A percentile compares a stretch with the other conserved stretches of the same genome.
Evolutionary conservation across 331 rosid species (phyloP).

Genomic region (Malus hybrid): DNA sequence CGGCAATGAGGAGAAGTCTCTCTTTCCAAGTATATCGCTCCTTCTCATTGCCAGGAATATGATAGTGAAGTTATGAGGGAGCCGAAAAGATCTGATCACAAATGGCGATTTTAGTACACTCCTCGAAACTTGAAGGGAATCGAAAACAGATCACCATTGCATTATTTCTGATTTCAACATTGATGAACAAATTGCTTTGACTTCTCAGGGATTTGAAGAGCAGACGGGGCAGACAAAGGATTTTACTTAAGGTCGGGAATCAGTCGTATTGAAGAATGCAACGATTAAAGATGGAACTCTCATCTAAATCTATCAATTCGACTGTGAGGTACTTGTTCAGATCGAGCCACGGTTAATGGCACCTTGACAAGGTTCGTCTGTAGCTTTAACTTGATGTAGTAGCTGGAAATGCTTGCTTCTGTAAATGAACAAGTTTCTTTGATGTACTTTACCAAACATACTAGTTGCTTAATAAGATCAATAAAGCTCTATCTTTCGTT

Average conservation of each 20-base stretch:
- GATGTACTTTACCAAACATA: not conserved
- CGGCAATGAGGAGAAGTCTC: no score
- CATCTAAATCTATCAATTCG: conserved; percentile 26
- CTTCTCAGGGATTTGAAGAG: conserved; percentile 80
- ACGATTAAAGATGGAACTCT: conserved; percentile 68
- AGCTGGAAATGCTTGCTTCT: not conserved
- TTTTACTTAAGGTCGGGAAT: conserved; percentile 74
- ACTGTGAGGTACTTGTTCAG: not conserved
- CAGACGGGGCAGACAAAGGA: conserved; percentile 63
- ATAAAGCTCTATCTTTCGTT: not conserved
- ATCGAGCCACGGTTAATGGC: not conserved
- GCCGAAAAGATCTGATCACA: conserved; percentile 21
- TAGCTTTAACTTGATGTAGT: not conserved
- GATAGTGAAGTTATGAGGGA: no score
- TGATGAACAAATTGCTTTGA: conserved; percentile 9
- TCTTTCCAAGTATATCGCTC: no score
- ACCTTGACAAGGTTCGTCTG: conserved; percentile 3
- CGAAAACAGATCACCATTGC: not conserved
- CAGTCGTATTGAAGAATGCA: conserved; percentile 59
- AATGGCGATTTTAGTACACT: conserved; percentile 58
- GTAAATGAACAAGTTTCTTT: conserved; percentile 6
- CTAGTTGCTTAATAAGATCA: not conserved
- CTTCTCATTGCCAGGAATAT: no score
- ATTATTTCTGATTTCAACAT: not conserved
- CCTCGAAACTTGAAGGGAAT: not conserved